phyloP scores from a whole-genome alignment of 2,329 filamentous ascomycete species.

The Chalaropsis thielavioides region DNA sequence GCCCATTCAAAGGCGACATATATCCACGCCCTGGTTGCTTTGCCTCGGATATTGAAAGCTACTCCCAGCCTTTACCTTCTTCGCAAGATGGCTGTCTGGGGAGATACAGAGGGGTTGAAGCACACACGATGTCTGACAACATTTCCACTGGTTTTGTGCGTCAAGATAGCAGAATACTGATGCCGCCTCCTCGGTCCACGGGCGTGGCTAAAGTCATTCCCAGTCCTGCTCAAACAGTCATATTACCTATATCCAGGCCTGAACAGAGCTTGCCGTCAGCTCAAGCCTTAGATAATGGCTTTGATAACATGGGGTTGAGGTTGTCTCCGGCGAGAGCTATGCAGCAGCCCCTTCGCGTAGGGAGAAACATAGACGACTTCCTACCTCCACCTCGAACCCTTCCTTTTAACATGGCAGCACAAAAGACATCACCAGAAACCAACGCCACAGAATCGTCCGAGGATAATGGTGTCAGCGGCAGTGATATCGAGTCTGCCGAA shows the following conservation, averaged over 20 bases:
- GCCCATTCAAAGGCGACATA: background rate
- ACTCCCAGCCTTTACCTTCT: background rate
- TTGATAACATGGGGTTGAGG: background rate
- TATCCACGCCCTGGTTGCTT: background rate
- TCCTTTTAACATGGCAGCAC: slow-evolving; percentile 7
- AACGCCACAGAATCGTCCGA: background rate
- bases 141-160: background rate
- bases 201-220: background rate
- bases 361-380: slow-evolving; percentile 6
- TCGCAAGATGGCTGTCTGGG: background rate
- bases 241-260: background rate
- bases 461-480: background rate
- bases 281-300: background rate
- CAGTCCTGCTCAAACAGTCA: background rate
- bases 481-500: background rate
- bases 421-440: background rate
- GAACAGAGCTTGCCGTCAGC: background rate
- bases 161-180: background rate
- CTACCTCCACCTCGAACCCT: slow-evolving; percentile 15
- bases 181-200: background rate
- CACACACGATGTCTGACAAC: background rate
- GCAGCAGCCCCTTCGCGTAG: background rate
- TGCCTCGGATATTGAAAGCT: background rate
- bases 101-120: background rate
- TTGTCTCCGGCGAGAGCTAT: background rate